Evolutionary conservation across 768 basidiomycete species (phyloP).

Genomic region (Termitomyces sp.): DNA sequence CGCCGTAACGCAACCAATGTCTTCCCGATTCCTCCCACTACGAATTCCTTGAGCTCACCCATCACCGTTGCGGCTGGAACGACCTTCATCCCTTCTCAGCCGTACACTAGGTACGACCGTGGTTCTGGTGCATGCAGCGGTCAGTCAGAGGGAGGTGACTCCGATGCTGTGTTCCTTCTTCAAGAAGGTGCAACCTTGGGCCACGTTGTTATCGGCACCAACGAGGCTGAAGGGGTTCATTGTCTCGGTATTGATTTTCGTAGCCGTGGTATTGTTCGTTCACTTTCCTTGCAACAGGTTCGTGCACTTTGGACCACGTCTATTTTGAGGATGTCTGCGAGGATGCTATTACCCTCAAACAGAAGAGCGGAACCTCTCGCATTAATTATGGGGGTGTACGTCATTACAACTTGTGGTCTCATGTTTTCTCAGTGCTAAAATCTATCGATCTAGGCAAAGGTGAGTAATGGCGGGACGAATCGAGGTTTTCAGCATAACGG

Average conservation of each 20-base stretch:
- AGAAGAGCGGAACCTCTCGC: slow-evolving; percentile 28
- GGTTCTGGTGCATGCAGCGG: slow-evolving; percentile 33
- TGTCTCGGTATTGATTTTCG: slow-evolving; percentile 25
- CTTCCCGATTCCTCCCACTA: slow-evolving; percentile 29
- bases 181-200: slow-evolving; percentile 35
- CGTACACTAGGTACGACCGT: slow-evolving; percentile 33
- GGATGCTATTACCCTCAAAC: slow-evolving; percentile 30
- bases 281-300: slow-evolving; percentile 1
- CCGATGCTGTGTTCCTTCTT: slow-evolving; percentile 35
- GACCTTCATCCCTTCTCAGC: slow-evolving; percentile 29
- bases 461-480: background rate
- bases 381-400: slow-evolving; percentile 35
- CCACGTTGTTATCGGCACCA: slow-evolving; percentile 33
- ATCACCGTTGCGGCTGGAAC: slow-evolving; percentile 27
- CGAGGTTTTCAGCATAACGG: slow-evolving; percentile 29
- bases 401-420: background rate
- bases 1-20: slow-evolving; percentile 29
- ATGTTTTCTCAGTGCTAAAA: background rate
- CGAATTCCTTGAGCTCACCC: slow-evolving; percentile 28
- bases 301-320: slow-evolving; percentile 20
- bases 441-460: slow-evolving; percentile 23
- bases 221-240: slow-evolving; percentile 37
- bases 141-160: slow-evolving; percentile 33
- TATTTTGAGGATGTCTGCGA: slow-evolving; percentile 23
- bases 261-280: background rate